Evolutionary conservation across 306 rosid genomes (phyloP).

Genomic region (Trifolium repens): DNA sequence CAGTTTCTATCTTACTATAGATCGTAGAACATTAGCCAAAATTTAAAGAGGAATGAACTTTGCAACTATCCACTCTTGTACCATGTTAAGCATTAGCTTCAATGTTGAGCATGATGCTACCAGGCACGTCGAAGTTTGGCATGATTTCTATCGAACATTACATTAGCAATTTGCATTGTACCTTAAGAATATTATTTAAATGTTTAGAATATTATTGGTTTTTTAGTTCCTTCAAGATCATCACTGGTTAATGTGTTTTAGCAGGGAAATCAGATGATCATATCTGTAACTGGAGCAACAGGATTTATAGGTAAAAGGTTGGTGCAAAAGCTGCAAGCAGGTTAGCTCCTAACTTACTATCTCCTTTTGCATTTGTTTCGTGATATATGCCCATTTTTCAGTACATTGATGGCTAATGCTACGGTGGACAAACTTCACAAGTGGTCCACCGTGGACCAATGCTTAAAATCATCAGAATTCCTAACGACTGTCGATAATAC

Average conservation of each 20-base stretch:
- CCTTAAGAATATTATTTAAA: conserved; percentile 8
- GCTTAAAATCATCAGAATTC: too few relatives aligned
- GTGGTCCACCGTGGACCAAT: too few relatives aligned
- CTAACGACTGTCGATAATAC: too few relatives aligned
- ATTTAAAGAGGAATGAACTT: neutral
- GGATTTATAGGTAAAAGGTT: conserved; percentile 91
- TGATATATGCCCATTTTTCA: neutral
- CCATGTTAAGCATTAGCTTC: neutral
- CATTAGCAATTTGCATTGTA: neutral
- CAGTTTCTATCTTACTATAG: neutral
- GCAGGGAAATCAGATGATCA: conserved; percentile 67
- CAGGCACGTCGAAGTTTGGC: neutral
- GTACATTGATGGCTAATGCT: neutral
- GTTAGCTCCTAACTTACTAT: conserved; percentile 46
- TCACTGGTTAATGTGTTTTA: conserved; percentile 47
- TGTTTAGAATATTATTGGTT: conserved; percentile 7
- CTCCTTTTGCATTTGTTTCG: neutral
- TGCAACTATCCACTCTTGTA: neutral
- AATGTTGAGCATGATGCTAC: neutral
- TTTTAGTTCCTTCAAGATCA: conserved; percentile 47
- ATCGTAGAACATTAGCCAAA: neutral
- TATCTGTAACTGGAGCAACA: conserved; percentile 95
- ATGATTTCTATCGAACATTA: conserved; percentile 1
- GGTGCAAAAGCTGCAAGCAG: conserved; percentile 90
- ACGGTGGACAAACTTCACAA: too few relatives aligned